phyloP scores from a whole-genome alignment of 768 basidiomycete genomes.

The Tremella yokohamensis region DNA sequence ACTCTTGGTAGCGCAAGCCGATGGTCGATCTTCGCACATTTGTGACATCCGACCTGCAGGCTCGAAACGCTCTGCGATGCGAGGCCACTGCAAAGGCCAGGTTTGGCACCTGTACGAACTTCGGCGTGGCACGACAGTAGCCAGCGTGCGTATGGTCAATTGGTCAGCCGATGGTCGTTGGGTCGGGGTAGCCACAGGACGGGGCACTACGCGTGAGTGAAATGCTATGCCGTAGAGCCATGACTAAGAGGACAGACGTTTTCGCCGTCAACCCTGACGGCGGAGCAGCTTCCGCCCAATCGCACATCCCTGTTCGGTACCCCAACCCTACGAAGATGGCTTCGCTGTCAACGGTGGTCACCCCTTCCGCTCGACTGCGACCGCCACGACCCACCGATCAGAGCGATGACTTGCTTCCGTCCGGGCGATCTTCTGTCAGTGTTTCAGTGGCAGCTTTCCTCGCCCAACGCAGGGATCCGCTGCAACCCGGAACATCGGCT shows the following conservation, averaged over 20 bases:
- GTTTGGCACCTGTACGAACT: conserved; percentile 65
- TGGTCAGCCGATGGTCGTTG: conserved; percentile 65
- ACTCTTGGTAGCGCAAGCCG: conserved; percentile 30
- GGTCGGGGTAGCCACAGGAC: conserved; percentile 63
- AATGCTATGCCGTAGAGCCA: too few relatives aligned
- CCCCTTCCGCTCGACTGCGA: conserved; percentile 59
- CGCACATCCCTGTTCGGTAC: conserved; percentile 58
- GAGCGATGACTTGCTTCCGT: neutral
- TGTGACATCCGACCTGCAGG: conserved; percentile 34
- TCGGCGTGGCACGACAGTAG: conserved; percentile 67
- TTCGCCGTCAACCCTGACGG: conserved; percentile 76
- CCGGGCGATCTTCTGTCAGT: neutral
- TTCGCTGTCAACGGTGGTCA: conserved; percentile 58
- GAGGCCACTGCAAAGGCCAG: conserved; percentile 20
- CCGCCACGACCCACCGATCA: neutral
- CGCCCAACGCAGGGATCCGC: neutral
- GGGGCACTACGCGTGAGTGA: conserved; percentile 51
- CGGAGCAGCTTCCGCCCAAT: conserved; percentile 58
- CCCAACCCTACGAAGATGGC: conserved; percentile 59
- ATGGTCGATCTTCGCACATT: conserved; percentile 37
- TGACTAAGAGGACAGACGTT: conserved; percentile 55
- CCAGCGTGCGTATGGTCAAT: conserved; percentile 59
- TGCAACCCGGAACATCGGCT: neutral
- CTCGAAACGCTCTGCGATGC: neutral
- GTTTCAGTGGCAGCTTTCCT: neutral